Conservation (phyloP, 2,329 filamentous ascomycete genomes). For the Graphilbum fragrans region DNA sequence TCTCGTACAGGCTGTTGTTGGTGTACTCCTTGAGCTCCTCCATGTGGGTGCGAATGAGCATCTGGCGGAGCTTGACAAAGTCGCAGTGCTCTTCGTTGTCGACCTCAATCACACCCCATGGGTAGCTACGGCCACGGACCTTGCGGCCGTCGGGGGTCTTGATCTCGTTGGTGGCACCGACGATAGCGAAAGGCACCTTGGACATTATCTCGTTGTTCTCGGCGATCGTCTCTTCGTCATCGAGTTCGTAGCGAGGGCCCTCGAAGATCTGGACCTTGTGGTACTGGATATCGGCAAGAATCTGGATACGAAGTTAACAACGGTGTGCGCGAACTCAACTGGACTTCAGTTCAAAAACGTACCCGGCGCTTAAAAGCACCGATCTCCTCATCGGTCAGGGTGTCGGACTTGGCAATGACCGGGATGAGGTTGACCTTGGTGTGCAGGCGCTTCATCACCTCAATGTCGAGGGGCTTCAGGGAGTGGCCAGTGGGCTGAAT, state of each 20-base stretch:
- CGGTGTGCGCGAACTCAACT: not conserved
- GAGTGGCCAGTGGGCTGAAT: constrained; percentile 98
- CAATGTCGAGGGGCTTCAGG: constrained; percentile 94
- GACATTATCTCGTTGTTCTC: constrained; percentile 99
- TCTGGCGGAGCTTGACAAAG: constrained; percentile 98
- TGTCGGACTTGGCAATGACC: constrained; percentile 97
- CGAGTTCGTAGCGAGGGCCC: constrained; percentile 93
- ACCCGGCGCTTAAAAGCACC: constrained; percentile 90
- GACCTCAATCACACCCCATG: constrained; percentile 97
- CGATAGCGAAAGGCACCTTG: constrained; percentile 96
- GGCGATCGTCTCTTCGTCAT: constrained; percentile 98
- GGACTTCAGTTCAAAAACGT: constrained; percentile 29
- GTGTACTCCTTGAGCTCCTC: constrained; percentile 99
- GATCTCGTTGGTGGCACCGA: constrained; percentile 93
- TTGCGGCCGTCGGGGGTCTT: constrained; percentile 84
- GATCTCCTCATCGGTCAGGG: constrained; percentile 94
- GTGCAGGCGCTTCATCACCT: constrained; percentile 98
- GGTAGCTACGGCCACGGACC: constrained; percentile 90
- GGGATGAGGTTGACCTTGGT: constrained; percentile 99
- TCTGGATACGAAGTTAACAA: constrained; percentile 39
- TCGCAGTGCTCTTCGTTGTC: constrained; percentile 99
- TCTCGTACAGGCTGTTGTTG: constrained; percentile 92
- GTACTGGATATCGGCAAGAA: constrained; percentile 90
- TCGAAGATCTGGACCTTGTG: constrained; percentile 99
- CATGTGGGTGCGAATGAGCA: constrained; percentile 99